Conservation (phyloP, 169 alveolate species). For the Eimeria mitis region DNA sequence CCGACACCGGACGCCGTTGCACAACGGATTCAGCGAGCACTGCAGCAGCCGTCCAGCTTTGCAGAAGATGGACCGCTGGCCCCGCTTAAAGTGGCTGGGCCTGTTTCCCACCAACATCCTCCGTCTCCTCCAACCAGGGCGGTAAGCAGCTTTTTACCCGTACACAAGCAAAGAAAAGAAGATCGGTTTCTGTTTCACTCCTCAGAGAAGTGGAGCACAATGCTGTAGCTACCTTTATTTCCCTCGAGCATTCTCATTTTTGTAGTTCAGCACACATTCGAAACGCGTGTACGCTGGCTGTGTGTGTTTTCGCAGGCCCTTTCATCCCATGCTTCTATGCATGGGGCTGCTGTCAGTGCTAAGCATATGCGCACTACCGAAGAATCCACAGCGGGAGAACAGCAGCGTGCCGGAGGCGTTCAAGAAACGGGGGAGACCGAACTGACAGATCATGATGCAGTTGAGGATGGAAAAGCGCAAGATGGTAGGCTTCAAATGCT, state of each 20-base stretch:
- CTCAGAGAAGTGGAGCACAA: not conserved
- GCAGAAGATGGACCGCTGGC: slow-evolving; percentile 44
- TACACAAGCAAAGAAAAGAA: not conserved
- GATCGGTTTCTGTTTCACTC: not conserved
- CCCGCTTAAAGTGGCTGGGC: slow-evolving; percentile 8
- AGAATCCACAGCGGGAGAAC: not conserved
- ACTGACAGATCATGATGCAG: not conserved
- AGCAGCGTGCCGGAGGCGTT: not conserved
- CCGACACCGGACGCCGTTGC: slow-evolving; percentile 70
- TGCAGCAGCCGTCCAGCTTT: slow-evolving; percentile 55
- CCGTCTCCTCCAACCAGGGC: not conserved
- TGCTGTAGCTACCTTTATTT: not conserved
- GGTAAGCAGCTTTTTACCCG: slow-evolving; percentile 7
- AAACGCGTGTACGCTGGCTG: not conserved
- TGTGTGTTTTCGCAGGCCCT: not conserved
- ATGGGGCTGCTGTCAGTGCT: not conserved
- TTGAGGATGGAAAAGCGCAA: not conserved
- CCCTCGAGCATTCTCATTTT: not conserved
- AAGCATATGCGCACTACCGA: not conserved
- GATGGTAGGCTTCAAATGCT: not conserved
- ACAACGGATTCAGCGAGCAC: slow-evolving; percentile 42
- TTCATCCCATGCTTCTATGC: slow-evolving; percentile 1
- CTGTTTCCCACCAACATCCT: not conserved
- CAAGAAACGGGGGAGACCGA: not conserved
- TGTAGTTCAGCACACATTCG: not conserved